phyloP scores from a whole-genome alignment of 495 filamentous ascomycete genomes.

The Rostrohypoxylon terebratum region DNA sequence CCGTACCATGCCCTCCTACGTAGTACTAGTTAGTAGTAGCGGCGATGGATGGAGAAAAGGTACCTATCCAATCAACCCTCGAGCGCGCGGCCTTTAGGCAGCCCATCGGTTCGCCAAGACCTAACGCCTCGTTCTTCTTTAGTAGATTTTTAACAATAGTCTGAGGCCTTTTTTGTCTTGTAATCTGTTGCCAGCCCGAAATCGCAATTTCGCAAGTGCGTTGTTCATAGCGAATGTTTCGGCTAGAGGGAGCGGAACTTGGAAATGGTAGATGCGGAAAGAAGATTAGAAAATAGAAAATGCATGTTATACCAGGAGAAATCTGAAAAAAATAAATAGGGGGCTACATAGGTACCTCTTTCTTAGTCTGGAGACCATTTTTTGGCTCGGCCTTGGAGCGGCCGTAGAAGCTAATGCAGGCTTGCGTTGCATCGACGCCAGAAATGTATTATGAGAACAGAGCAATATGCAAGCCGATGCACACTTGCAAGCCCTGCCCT shows the following conservation, averaged over 20 bases:
- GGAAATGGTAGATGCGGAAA: constrained; percentile 23
- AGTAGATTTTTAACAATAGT: constrained; percentile 13
- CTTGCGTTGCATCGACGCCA: constrained; percentile 45
- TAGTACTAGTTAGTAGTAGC: too few relatives aligned
- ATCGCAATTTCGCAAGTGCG: constrained; percentile 38
- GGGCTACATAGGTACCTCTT: not conserved
- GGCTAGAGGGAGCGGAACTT: not conserved
- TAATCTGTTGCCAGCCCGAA: not conserved
- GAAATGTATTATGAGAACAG: constrained; percentile 44
- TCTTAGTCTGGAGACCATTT: constrained; percentile 13
- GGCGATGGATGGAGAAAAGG: constrained; percentile 6
- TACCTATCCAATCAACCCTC: constrained; percentile 24
- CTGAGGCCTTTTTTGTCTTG: constrained; percentile 7
- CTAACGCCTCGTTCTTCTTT: not conserved
- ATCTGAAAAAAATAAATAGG: constrained; percentile 14
- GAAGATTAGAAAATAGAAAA: not conserved
- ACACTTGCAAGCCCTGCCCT: constrained; percentile 46
- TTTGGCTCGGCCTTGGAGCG: constrained; percentile 34
- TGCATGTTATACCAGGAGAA: not conserved
- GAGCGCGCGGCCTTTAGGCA: constrained; percentile 29
- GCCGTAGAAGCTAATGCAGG: constrained; percentile 41
- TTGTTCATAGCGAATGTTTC: constrained; percentile 21
- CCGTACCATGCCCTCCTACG: not conserved
- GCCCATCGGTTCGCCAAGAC: constrained; percentile 20
- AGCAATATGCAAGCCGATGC: constrained; percentile 43